Conservation (phyloP, 306 rosid genomes). For the Vigna angularis region DNA sequence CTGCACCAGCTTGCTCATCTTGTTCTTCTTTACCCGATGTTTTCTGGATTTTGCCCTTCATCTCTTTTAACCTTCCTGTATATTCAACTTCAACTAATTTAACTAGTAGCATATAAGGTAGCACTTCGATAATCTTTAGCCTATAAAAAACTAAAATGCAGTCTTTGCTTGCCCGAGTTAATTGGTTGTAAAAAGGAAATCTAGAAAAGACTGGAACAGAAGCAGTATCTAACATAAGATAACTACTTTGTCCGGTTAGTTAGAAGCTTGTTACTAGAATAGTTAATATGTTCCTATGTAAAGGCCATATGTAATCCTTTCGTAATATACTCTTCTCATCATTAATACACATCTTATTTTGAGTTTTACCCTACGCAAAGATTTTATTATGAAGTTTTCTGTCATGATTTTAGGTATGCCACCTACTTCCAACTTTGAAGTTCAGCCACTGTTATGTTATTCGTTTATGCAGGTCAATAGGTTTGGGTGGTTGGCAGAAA, state of each 20-base stretch:
- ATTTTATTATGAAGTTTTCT: not conserved
- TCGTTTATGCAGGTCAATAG: not conserved
- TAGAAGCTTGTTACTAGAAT: no score
- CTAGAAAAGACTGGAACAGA: not conserved
- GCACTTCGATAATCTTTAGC: constrained; percentile 12
- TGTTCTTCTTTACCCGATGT: constrained; percentile 65
- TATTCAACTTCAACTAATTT: constrained; percentile 39
- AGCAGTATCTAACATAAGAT: not conserved
- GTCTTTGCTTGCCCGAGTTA: not conserved
- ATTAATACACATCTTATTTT: no score
- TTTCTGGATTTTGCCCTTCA: constrained; percentile 72
- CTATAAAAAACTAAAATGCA: not conserved
- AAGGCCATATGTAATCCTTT: no score
- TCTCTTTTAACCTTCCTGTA: constrained; percentile 85
- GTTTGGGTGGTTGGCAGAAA: not conserved
- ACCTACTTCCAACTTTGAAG: not conserved
- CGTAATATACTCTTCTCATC: no score
- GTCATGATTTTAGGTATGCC: not conserved
- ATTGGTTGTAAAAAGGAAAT: not conserved
- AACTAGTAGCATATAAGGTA: constrained; percentile 3
- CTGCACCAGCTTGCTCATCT: constrained; percentile 63
- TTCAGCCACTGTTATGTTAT: not conserved
- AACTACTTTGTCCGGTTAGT: no score
- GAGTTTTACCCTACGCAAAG: no score
- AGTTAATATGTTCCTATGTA: no score